These are phyloP conservation scores for Russula lepida DNA, from an alignment of 768 basidiomycete genomes.

Conservation along the genomic window DNA sequence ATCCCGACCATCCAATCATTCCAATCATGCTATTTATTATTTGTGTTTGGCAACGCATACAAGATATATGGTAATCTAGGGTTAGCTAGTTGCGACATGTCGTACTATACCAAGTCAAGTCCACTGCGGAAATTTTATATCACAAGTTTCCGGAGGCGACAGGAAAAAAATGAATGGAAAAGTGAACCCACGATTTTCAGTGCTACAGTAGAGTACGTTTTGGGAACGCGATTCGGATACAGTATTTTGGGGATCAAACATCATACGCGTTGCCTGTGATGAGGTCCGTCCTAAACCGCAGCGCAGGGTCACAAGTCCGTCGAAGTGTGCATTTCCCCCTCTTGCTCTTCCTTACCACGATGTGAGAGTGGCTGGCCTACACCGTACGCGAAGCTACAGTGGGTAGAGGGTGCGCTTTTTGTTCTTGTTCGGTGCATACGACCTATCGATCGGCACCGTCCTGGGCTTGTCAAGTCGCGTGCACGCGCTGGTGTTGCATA, in stretches of 20 bases:
- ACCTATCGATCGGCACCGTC: not conserved
- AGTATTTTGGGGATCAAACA: not conserved
- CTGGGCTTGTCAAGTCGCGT: constrained; percentile 24
- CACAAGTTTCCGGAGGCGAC: not conserved
- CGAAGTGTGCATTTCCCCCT: not conserved
- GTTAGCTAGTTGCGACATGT: not conserved
- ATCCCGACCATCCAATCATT: not conserved
- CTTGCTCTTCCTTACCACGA: not conserved
- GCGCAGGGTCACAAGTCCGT: not conserved
- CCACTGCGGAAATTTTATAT: not conserved
- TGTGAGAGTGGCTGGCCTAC: not conserved
- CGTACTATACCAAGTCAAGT: not conserved
- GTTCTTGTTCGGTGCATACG: not conserved
- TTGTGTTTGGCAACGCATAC: not conserved
- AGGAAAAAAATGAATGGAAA: not conserved
- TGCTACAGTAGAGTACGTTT: not conserved
- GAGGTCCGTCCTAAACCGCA: not conserved
- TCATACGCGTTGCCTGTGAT: not conserved
- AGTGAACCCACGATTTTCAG: not conserved
- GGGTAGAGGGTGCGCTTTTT: not conserved
- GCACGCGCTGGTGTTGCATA: constrained; percentile 63
- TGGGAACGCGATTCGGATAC: not conserved
- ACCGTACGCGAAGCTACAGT: not conserved
- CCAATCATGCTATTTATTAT: not conserved
- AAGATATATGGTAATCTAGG: not conserved